Conservation (phyloP, 208 protist genomes). For the Phytomonas sp. region DNA sequence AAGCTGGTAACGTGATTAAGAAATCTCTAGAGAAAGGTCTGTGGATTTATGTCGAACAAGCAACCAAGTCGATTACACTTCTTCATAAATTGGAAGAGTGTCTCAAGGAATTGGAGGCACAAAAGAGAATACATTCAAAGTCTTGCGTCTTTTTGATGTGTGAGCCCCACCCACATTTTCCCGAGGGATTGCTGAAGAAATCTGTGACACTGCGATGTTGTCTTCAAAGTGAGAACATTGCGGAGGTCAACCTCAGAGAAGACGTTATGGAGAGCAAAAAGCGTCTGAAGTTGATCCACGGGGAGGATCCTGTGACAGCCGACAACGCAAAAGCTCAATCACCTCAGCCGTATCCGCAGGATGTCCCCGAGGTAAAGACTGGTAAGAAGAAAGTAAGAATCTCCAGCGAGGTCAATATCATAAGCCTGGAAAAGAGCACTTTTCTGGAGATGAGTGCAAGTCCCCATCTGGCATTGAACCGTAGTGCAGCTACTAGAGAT, state of each 20-base stretch:
- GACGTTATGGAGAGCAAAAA: slow-evolving; percentile 51
- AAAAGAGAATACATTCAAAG: slow-evolving; percentile 38
- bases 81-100: slow-evolving; percentile 69
- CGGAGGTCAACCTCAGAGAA: slow-evolving; percentile 56
- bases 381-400: slow-evolving; percentile 69
- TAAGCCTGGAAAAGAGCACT: slow-evolving; percentile 77
- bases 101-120: slow-evolving; percentile 43
- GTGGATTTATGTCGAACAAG: slow-evolving; percentile 87
- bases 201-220: slow-evolving; percentile 74
- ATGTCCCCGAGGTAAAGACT: slow-evolving; percentile 25
- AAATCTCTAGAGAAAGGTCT: slow-evolving; percentile 79
- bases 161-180: slow-evolving; percentile 87
- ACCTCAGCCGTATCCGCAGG: slow-evolving; percentile 15
- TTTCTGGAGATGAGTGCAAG: slow-evolving; percentile 86
- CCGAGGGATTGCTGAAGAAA: slow-evolving; percentile 62
- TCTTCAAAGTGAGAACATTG: slow-evolving; percentile 42
- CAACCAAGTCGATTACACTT: slow-evolving; percentile 85
- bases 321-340: slow-evolving; percentile 10
- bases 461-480: slow-evolving; percentile 35
- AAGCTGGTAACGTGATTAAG: slow-evolving; percentile 56
- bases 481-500: slow-evolving; percentile 31
- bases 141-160: slow-evolving; percentile 84
- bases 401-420: slow-evolving; percentile 81
- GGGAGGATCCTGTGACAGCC: slow-evolving; percentile 22
- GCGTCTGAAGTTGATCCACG: slow-evolving; percentile 39